Conservation (phyloP, 2,329 filamentous ascomycete species). For the Epichloe elymi region DNA sequence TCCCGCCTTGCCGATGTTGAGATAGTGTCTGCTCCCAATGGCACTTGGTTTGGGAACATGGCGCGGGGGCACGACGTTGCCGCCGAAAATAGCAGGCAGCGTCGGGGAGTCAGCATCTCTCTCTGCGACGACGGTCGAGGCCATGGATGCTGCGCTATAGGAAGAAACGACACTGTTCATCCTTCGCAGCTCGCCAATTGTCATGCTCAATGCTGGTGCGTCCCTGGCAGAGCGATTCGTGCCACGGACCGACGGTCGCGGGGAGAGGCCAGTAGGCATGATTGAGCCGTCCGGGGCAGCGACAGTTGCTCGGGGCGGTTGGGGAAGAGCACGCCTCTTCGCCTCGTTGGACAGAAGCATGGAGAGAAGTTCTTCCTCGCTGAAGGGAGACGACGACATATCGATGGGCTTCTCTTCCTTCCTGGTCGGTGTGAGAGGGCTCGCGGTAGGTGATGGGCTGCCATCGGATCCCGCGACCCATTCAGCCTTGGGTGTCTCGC, state of each 20-base stretch:
- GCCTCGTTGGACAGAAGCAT: constrained; percentile 15
- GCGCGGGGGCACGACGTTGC: constrained; percentile 23
- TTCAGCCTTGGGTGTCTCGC: constrained; percentile 8
- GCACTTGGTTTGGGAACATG: constrained; percentile 16
- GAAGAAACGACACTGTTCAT: constrained; percentile 43
- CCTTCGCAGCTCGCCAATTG: constrained; percentile 38
- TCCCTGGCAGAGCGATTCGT: constrained; percentile 8
- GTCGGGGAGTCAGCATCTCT: constrained; percentile 24
- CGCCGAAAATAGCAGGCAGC: constrained; percentile 24
- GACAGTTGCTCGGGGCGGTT: constrained; percentile 17
- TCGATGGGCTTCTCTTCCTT: constrained; percentile 3
- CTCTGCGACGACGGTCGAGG: constrained; percentile 15
- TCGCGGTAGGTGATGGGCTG: constrained; percentile 6
- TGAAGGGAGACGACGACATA: constrained; percentile 18
- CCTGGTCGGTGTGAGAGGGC: constrained; percentile 4
- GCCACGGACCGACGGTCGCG: constrained; percentile 10
- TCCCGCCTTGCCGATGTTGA: constrained; percentile 25
- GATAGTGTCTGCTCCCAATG: constrained; percentile 32
- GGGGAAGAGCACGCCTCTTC: constrained; percentile 15
- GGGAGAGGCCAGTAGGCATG: constrained; percentile 17
- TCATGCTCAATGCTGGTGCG: constrained; percentile 21
- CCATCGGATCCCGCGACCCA: constrained; percentile 1
- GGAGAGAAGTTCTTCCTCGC: constrained; percentile 21
- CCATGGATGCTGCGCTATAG: constrained; percentile 27
- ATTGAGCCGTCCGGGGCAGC: constrained; percentile 15